Percentiles rank a stretch among this genome's conserved stretches.
Evolutionary conservation across 2,329 filamentous ascomycete species (phyloP).

Genomic region (Eurotiales sp.): DNA sequence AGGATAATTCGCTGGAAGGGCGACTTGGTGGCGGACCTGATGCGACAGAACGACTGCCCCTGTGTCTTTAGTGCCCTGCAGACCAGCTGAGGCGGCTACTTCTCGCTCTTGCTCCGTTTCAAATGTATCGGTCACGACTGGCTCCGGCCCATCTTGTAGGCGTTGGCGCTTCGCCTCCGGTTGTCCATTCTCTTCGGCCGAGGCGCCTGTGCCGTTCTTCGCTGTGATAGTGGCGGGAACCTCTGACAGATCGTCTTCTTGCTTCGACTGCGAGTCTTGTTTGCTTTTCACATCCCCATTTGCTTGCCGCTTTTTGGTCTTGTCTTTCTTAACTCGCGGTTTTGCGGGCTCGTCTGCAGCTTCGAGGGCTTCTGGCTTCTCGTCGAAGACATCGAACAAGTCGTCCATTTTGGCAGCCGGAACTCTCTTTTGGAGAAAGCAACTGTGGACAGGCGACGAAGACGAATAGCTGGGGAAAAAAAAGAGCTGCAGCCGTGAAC

Average conservation of each 20-base stretch:
- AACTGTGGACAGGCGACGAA: constrained; percentile 5
- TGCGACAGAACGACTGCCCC: constrained; percentile 76
- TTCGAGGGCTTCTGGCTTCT: constrained; percentile 51
- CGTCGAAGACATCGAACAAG: constrained; percentile 78
- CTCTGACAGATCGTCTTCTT: constrained; percentile 22
- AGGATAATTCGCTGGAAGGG: constrained; percentile 87
- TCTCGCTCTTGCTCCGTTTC: constrained; percentile 93
- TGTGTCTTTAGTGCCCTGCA: constrained; percentile 59
- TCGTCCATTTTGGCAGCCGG: constrained; percentile 60
- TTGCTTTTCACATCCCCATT: constrained; percentile 69
- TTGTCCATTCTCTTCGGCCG: constrained; percentile 29
- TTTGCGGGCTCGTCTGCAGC: constrained; percentile 29
- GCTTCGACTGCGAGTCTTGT: constrained; percentile 29
- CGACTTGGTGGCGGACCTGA: constrained; percentile 98
- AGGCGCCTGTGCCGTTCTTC: constrained; percentile 17
- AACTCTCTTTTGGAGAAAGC: neutral
- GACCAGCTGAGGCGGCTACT: constrained; percentile 73
- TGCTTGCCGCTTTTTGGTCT: constrained; percentile 80
- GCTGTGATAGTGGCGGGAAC: constrained; percentile 16
- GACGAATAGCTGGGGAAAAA: constrained; percentile 3
- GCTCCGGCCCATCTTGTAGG: constrained; percentile 62
- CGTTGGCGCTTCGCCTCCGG: constrained; percentile 47
- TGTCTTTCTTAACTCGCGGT: constrained; percentile 50
- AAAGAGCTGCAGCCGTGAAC: constrained; percentile 8
- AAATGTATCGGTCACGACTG: constrained; percentile 88